Base-by-base conservation (phyloP, 1,139 yeast genomes). In the Yamadazyma friedrichii region DNA sequence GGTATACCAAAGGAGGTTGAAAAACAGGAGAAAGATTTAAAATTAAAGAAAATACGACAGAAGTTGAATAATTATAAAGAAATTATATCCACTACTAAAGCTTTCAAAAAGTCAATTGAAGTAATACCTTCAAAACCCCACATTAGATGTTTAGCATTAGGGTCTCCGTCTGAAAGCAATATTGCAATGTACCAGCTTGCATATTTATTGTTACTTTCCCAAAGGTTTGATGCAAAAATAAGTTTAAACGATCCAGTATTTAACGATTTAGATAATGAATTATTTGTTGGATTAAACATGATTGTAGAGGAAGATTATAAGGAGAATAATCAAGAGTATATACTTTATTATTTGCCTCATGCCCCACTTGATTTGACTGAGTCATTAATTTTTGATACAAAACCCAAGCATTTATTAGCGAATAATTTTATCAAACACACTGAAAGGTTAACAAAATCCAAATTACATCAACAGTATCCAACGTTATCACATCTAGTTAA, bases 101-200 rank as follows among this genome's bases (percentile, higher is more conserved):
- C 38, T 4, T 42, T 9, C 11, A 28, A 37, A 12, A 22, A 38
- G 15, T 36, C 40, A 2, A 25, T 33, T 2, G 41, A 29, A 3
- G 11, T 25, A 20, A n/a, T 38, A 25, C 35, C 40, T 6, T 2
- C 24, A 2, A 28, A 42, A 9, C 24, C 30, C 6, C 33, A 47
- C 17, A 70, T 85, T 40, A 65, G 89, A 52, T 86, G 94, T 53
- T 60, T 86, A 28, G 95, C 94, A 0, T 62, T 86, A 12, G 95
- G 95, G 0, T 74, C 82, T 4, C 87, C 88, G 3, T 56, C 74
- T 9, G 74, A 72, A 9, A 78, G 80, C 41, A 63, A 58, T 16
- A 76, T 78, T 17, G 86, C 93, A 1, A 62, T 79, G 39, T 83
- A 74, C 55, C 95, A 86, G 56, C 56, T 84, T 12, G 88, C 88